Evolutionary conservation across 257 asterid genomes (phyloP), one percentile per base, ranked within the genome.

Genomic region (Fraxinus pennsylvanica): DNA sequence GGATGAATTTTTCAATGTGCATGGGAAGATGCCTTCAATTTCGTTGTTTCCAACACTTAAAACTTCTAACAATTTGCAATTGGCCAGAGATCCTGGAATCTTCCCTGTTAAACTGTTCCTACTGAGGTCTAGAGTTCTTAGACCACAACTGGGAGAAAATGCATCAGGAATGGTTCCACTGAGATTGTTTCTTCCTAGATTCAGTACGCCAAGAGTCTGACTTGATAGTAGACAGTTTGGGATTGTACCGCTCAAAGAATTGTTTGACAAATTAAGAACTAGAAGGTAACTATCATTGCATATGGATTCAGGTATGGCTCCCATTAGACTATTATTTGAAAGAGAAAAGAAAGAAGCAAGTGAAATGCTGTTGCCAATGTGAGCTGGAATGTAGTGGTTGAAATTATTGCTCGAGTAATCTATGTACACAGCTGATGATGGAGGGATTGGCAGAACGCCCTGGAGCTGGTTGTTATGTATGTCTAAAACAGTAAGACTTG

Each of bases 211-310:
- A 7, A 87, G 85, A 57, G 0, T 75, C 9, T 17, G 0, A 3
- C n/a, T 74, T 19, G 33, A 45, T 3, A 81, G 30, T 6, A 87
- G 79, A 68, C 93, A 89, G 9, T 81, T 7, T n/a, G 91, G 93
- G 71, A 86, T 83, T 22, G 8, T 78, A 15, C 89, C 92, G 63
- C n/a, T 74, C 72, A 88, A 22, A 29, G 52, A 36, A 65, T 86
- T 88, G 38, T 15, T 36, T 0, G 92, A 88, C 70, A 88, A 39
- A 30, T 88, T 89, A 19, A 88, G 90, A 73, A 88, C 89, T 83
- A 72, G 86, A 75, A 86, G 86, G 57, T 73, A 29, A 17, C 17
- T 61, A 35, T 84, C 76, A 32, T 65, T 59, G 81, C 90, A 86
- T n/a, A 88, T 81, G 29, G 89, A 88, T 25, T 17, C 9, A 6